Evolutionary conservation across 345 rosid species (phyloP).

Genomic region (Pelargonium nanum): DNA sequence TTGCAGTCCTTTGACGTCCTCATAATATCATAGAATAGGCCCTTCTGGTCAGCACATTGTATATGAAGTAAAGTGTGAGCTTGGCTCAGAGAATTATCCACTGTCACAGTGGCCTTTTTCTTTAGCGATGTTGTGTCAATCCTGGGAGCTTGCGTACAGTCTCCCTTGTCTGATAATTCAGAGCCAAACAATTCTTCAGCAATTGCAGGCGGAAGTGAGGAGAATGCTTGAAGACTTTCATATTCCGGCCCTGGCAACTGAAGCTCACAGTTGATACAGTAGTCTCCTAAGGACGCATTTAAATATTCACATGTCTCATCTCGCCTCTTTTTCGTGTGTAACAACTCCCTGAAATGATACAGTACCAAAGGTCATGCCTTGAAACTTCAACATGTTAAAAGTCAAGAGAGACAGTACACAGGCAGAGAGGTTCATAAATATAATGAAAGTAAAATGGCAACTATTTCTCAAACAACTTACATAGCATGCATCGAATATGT

Average conservation of each 20-base stretch:
- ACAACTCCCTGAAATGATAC: slow-evolving; percentile 47
- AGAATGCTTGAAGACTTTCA: slow-evolving; percentile 38
- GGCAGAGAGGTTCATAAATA: no score
- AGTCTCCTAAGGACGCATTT: slow-evolving; percentile 55
- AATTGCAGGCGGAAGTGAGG: slow-evolving; percentile 47
- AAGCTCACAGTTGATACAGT: slow-evolving; percentile 74
- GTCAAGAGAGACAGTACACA: not conserved
- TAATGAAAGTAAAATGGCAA: not conserved
- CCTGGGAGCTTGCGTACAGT: slow-evolving; percentile 44
- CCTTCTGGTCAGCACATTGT: slow-evolving; percentile 62
- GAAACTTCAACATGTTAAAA: not conserved
- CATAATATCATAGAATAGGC: slow-evolving; percentile 66
- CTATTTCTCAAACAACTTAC: not conserved
- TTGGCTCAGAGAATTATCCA: slow-evolving; percentile 73
- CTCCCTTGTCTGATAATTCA: slow-evolving; percentile 42
- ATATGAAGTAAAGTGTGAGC: slow-evolving; percentile 69
- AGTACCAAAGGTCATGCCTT: not conserved
- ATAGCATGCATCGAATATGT: no score
- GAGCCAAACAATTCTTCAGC: slow-evolving; percentile 46
- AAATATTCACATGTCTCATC: slow-evolving; percentile 50
- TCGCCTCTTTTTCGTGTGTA: slow-evolving; percentile 51
- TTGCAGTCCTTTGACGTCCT: slow-evolving; percentile 74
- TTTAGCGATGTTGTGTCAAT: slow-evolving; percentile 32
- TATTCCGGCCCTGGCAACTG: slow-evolving; percentile 60
- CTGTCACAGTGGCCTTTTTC: slow-evolving; percentile 35